Evolutionary conservation across 352 stramenopile genomes (phyloP), one percentile per base, ranked within the genome.

Genomic region (Pythium sukuiense): DNA sequence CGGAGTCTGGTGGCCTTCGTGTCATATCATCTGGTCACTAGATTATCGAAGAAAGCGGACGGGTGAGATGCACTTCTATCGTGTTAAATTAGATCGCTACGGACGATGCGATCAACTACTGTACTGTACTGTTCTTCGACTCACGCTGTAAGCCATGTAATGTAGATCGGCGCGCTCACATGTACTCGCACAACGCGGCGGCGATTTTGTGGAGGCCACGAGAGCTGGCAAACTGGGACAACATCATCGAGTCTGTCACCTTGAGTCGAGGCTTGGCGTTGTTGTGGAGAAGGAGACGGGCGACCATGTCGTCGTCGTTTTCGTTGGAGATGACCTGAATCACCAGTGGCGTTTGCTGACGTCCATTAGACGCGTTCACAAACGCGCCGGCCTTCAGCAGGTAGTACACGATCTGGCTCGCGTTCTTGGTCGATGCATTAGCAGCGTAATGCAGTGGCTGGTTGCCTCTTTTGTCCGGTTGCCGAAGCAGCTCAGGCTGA

Each of bases 401-500:
- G 63, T 74, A 65, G 61, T 81, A 82, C 29, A 81, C 63, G 9
- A 82, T 72, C n/a, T 75, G 68, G 11, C 60, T 59, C 41, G 70
- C 66, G 27, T 83, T 63, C 2, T 69, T 65, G 20, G 71, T 71
- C n/a, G 59, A 70, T 3, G 68, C 67, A 48, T 77, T 83, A 26
- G 74, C 77, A 1, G 80, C 80, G 56, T 88, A 88, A 55, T 88
- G 80, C 46, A 88, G 64, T n/a, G 80, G 76, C 46, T 81, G 77
- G 62, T 88, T 88, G 41, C 80, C 80, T 37, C 80, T 76, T 32
- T 72, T 78, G 63, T 88, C 80, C 0, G 71, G 46, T 4, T 70
- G 66, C 0, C 61, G 67, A 32, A 86, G 52, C 24, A 88, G 64
- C 45, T 75, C 74, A 6, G 80, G 76, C 18, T 82, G 69, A 48